Evolutionary conservation across 768 basidiomycete genomes (phyloP).

Genomic region (Phylloporus sp.): DNA sequence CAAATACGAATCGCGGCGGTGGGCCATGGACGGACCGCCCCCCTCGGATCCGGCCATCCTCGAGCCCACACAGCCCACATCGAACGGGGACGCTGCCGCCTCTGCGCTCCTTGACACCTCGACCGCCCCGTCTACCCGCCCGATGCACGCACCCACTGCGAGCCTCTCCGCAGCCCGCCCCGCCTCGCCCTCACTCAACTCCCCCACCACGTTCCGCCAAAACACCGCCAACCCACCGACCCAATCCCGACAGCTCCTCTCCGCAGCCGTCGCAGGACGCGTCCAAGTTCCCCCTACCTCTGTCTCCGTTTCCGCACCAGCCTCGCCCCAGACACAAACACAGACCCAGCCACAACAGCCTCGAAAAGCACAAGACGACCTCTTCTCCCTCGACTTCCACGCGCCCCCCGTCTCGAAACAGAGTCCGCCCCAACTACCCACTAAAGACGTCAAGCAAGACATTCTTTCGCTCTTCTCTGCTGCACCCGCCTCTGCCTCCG

Average conservation of each 20-base stretch:
- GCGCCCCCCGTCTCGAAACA: conserved; percentile 38
- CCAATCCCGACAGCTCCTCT: conserved; percentile 28
- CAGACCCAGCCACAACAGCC: conserved; percentile 16
- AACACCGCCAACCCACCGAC: conserved; percentile 9
- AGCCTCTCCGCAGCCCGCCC: conserved; percentile 25
- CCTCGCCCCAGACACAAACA: conserved; percentile 1
- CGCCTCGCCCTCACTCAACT: conserved; percentile 25
- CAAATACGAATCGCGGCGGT: conserved; percentile 90
- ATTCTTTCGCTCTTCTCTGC: conserved; percentile 79
- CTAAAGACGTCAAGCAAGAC: conserved; percentile 77
- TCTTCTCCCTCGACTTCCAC: conserved; percentile 87
- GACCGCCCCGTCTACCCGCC: not conserved
- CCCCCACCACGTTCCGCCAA: conserved; percentile 22
- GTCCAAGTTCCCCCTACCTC: conserved; percentile 8
- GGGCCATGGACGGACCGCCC: conserved; percentile 88
- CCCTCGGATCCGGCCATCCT: conserved; percentile 79
- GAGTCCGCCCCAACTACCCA: conserved; percentile 32
- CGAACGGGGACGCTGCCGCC: not conserved
- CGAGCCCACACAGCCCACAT: conserved; percentile 36
- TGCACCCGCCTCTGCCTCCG: conserved; percentile 28
- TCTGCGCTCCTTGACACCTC: conserved; percentile 7
- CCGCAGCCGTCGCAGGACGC: conserved; percentile 37
- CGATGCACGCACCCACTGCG: conserved; percentile 11
- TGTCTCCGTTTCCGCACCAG: too few relatives aligned
- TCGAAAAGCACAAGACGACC: conserved; percentile 48